A percentile compares a stretch with the other conserved stretches of the same genome.
These are phyloP conservation scores for Yamadazyma pseudoaaseri DNA, from an alignment of 1,139 yeast species.

Conservation along the genomic window DNA sequence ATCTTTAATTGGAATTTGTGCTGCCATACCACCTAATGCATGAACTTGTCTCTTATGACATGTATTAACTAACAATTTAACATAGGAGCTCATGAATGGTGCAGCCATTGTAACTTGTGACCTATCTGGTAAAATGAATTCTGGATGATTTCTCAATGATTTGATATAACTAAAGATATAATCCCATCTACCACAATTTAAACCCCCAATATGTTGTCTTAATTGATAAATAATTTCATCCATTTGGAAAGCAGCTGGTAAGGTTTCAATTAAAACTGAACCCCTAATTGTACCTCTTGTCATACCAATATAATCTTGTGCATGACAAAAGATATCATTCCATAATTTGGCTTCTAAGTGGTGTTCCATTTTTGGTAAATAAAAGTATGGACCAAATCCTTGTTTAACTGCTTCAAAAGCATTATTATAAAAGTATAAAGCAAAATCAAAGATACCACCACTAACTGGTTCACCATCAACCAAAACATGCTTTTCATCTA, in stretches of 20 bases:
- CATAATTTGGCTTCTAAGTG: slow-evolving; percentile 77
- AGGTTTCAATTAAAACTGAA: slow-evolving; percentile 75
- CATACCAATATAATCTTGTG: slow-evolving; percentile 67
- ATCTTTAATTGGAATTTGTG: slow-evolving; percentile 74
- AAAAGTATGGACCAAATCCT: slow-evolving; percentile 77
- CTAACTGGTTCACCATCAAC: slow-evolving; percentile 76
- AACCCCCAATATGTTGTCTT: slow-evolving; percentile 72
- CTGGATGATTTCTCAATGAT: slow-evolving; percentile 61
- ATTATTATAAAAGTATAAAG: slow-evolving; percentile 71
- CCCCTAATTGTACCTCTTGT: slow-evolving; percentile 75
- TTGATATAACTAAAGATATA: slow-evolving; percentile 74
- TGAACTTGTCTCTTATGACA: slow-evolving; percentile 76
- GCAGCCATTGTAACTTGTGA: slow-evolving; percentile 73
- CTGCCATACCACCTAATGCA: slow-evolving; percentile 88
- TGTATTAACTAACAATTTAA: slow-evolving; percentile 63
- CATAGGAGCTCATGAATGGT: slow-evolving; percentile 73
- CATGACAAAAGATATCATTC: slow-evolving; percentile 69
- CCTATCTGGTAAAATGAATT: slow-evolving; percentile 69
- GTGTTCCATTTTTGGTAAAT: slow-evolving; percentile 80
- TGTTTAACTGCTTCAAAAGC: slow-evolving; percentile 58
- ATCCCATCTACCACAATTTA: slow-evolving; percentile 85
- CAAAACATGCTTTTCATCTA: slow-evolving; percentile 67
- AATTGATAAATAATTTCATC: slow-evolving; percentile 77
- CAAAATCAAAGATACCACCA: slow-evolving; percentile 77
- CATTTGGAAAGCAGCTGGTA: slow-evolving; percentile 78